These are phyloP conservation scores for Elongisporangium prolatum DNA, from an alignment of 352 stramenopile genomes.

Conservation along the genomic window DNA sequence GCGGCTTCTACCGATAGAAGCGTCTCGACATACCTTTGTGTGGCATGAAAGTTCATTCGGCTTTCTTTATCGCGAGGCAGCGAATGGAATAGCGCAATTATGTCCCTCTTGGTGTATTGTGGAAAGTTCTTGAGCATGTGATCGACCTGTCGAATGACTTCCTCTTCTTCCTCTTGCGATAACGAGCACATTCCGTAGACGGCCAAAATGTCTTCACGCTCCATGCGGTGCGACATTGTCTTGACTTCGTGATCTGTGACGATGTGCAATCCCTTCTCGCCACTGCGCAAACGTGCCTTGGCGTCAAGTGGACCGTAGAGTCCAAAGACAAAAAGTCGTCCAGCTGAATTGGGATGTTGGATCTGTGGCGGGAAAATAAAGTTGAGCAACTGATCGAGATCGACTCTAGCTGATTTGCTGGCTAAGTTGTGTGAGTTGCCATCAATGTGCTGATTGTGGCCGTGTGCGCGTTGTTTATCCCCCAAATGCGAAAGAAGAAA, in stretches of 20 bases:
- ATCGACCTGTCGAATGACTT: constrained; percentile 74
- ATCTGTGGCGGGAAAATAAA: constrained; percentile 78
- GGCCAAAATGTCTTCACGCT: constrained; percentile 75
- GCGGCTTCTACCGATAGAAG: neutral
- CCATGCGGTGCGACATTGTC: constrained; percentile 72
- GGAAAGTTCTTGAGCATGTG: constrained; percentile 52
- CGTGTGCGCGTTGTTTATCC: constrained; percentile 7
- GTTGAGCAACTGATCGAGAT: constrained; percentile 52
- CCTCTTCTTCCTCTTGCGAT: constrained; percentile 63
- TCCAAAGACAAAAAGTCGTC: constrained; percentile 74
- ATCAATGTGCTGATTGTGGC: neutral
- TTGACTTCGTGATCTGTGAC: constrained; percentile 73
- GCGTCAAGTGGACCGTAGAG: constrained; percentile 74
- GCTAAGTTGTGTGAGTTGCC: neutral
- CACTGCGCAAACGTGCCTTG: constrained; percentile 47
- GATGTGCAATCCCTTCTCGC: constrained; percentile 54
- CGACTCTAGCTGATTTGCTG: constrained; percentile 18
- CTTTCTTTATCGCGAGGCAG: constrained; percentile 33
- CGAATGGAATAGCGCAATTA: constrained; percentile 48
- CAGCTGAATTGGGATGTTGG: constrained; percentile 73
- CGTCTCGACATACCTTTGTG: constrained; percentile 28
- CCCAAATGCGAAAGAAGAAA: constrained; percentile 34
- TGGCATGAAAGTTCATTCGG: constrained; percentile 77
- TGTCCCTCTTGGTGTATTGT: constrained; percentile 61
- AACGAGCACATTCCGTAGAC: constrained; percentile 64